Base-by-base conservation (phyloP, 345 rosid genomes). In the Lumnitzera racemosa region DNA sequence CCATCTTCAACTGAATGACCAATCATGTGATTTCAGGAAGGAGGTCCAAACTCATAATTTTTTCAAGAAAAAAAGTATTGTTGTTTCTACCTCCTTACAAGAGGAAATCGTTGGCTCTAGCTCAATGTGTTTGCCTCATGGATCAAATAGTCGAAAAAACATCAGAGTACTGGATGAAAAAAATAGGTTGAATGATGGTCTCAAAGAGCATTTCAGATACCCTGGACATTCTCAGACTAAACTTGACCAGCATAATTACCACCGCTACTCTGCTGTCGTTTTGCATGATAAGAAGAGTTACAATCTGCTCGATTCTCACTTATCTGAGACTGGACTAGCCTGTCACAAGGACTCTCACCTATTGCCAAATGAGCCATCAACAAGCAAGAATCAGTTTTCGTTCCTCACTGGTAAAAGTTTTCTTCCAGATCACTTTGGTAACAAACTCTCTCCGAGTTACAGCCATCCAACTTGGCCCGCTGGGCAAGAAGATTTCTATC, bases 211-310 rank as follows among this genome's bases (percentile, higher is more conserved):
- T 20, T 20, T 58, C 20, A 12, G 46, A 41, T 71, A 61, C 60
- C 51, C 64, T 8, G 70, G 41, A 58, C 55, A 51, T 59, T n/a
- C 56, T 15, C 25, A 49, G 51, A 43, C 57, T 55, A 49, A 49
- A 27, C 24, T 16, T 49, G 56, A 57, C 53, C 49, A 57, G 27
- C 12, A 23, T 12, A 24, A 67, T 50, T 47, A 52, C 24, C 56
- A 52, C 55, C 61, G 70, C 70, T 47, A 17, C 60, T 71, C 73
- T 67, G 70, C 68, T 4, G 64, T 61, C 61, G 75, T 74, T 57
- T 29, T 66, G 64, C 77, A 69, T 67, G 83, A 74, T 63, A 78
- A 78, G 76, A 77, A 70, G 65, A 67, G 71, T 15, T 66, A 60
- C 12, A 58, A 59, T 61, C 46, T 61, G 41, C 61, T 70, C 11